Evolutionary conservation across 305 asterid genomes (phyloP).

Genomic region (Fraxinus sp.): DNA sequence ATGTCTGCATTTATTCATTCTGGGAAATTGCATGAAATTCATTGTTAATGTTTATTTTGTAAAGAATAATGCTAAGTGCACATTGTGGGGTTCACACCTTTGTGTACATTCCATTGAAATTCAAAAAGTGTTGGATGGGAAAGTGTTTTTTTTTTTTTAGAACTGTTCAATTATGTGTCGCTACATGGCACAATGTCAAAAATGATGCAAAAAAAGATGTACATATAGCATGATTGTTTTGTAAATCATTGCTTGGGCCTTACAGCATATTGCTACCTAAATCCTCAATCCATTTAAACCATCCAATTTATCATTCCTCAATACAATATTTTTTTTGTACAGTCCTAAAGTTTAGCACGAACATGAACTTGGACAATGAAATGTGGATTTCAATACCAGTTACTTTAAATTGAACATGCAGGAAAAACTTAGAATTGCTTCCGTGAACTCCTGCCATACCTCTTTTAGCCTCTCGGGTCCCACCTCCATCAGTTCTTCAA

Average conservation of each 20-base stretch:
- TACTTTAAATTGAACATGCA: conserved; percentile 8
- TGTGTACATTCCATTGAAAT: no score
- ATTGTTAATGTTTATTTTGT: conserved; percentile 9
- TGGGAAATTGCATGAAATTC: not conserved
- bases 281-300: conserved; percentile 2
- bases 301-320: not conserved
- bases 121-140: no score
- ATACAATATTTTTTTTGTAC: not conserved
- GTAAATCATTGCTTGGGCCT: not conserved
- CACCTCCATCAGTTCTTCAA: conserved; percentile 76
- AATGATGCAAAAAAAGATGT: no score
- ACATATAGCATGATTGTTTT: not conserved
- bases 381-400: not conserved
- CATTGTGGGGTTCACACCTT: no score
- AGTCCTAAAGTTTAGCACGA: not conserved
- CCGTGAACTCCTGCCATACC: conserved; percentile 39
- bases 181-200: not conserved
- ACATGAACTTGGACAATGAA: not conserved
- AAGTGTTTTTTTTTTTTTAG: not conserved
- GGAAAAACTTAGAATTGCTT: not conserved
- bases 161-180: not conserved
- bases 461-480: conserved; percentile 92
- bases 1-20: not conserved
- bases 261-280: not conserved
- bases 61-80: not conserved